Evolutionary conservation across 495 filamentous ascomycete genomes (phyloP), one percentile per base, ranked within the genome.

Genomic region (Copromyces sp.): DNA sequence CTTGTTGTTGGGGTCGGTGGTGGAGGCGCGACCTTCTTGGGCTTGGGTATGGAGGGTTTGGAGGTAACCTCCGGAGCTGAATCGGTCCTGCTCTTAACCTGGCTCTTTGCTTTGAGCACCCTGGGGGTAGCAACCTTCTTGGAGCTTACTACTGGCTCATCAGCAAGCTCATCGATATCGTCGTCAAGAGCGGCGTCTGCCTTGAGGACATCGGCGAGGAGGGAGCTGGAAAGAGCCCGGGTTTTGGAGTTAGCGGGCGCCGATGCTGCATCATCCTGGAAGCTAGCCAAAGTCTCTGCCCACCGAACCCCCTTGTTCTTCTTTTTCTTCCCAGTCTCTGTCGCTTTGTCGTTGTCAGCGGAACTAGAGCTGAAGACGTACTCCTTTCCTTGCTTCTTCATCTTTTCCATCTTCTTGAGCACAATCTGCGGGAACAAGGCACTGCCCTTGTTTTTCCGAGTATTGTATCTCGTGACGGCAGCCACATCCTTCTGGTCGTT

Each of bases 401-500:
- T 68, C 71, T 78, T 78, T 40, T 80, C 78, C 76, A 78, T 78
- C 65, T 74, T 70, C 71, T 74, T 74, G 3, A 84, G 75, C 11
- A 83, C 73, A 0, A 78, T 38, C n/a, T 70, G 70, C 9, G 81
- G 78, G n/a, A 65, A 75, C 3, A 81, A 69, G 0, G 82, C 75
- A 69, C 76, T 80, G 69, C 78, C 84, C 77, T 88, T 88, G 78
- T 89, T 89, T 75, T 86, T 87, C 41, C 86, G 82, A 2, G 87
- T 89, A 75, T 89, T 89, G 68, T 76, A 75, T 9, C 82, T 71
- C 0, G 86, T 88, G 17, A 86, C 65, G 20, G 82, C 75, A 5
- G 82, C 83, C 14, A 88, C 75, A 69, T 87, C 84, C 75, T 87
- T 87, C 40, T 86, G 86, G 59, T 87, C 85, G 68, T 75, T 80